Conservation (phyloP, 768 basidiomycete genomes). For the Lactarius tabidus region DNA sequence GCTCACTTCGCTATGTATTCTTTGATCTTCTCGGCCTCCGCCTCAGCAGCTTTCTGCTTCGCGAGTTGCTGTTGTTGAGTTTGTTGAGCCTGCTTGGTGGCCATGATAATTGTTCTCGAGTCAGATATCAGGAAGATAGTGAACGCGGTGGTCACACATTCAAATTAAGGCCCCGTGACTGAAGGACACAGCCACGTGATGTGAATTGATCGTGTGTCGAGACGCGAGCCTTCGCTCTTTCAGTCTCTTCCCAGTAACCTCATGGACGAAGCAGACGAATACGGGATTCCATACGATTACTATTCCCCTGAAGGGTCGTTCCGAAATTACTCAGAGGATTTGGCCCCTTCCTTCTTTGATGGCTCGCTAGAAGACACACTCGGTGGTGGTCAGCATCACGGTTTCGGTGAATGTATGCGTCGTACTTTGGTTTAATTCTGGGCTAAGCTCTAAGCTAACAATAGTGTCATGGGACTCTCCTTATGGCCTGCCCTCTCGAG, state of each 20-base stretch:
- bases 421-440: neutral
- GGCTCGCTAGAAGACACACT: neutral
- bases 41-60: conserved; percentile 25
- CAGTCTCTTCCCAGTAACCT: neutral
- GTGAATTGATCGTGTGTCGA: conserved; percentile 17
- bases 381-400: neutral
- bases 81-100: conserved; percentile 23
- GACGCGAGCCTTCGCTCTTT: neutral
- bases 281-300: conserved; percentile 10
- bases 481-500: neutral
- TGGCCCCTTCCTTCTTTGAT: conserved; percentile 1
- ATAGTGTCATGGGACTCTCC: neutral
- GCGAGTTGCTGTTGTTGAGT: conserved; percentile 25
- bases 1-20: conserved; percentile 76
- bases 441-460: neutral
- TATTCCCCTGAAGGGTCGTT: neutral
- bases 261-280: conserved; percentile 16
- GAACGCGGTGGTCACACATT: conserved; percentile 10
- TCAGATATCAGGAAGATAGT: neutral
- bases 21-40: conserved; percentile 40
- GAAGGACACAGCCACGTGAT: conserved; percentile 19
- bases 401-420: conserved; percentile 18
- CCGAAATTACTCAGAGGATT: neutral
- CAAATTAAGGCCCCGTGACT: conserved; percentile 9
- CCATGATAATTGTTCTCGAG: conserved; percentile 7